Conservation (phyloP, 495 filamentous ascomycete species). For the Aeminium ludgeri region DNA sequence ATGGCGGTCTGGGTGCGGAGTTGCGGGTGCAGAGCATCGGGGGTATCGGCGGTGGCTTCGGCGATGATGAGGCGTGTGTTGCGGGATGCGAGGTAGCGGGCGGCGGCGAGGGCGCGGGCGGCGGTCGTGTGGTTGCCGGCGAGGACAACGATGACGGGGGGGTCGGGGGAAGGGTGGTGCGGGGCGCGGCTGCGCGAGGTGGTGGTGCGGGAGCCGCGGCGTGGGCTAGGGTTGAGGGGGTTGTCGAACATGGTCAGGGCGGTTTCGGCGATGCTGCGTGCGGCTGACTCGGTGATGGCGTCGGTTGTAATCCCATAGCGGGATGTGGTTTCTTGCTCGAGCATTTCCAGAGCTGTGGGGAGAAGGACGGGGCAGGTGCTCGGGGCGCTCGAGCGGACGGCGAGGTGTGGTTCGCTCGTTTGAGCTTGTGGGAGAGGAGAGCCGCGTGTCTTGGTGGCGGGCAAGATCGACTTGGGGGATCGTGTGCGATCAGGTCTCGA, state of each 20-base stretch:
- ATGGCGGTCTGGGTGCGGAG: slow-evolving; percentile 40
- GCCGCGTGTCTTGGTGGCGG: background rate
- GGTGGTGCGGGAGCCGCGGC: slow-evolving; percentile 24
- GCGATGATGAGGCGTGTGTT: slow-evolving; percentile 59
- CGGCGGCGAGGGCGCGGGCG: slow-evolving; percentile 66
- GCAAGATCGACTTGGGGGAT: slow-evolving; percentile 5
- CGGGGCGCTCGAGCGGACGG: slow-evolving; percentile 1
- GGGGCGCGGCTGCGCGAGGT: slow-evolving; percentile 21
- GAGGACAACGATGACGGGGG: slow-evolving; percentile 52
- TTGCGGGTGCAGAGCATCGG: slow-evolving; percentile 10
- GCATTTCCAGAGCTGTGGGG: slow-evolving; percentile 70
- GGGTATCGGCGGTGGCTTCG: slow-evolving; percentile 4
- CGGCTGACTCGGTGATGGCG: slow-evolving; percentile 81
- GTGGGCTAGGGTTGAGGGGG: slow-evolving; percentile 16
- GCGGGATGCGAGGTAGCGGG: slow-evolving; percentile 69
- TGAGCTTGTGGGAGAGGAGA: too few relatives aligned
- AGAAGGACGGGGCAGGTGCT: slow-evolving; percentile 54
- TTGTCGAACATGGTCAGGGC: slow-evolving; percentile 41
- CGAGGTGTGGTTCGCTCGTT: slow-evolving; percentile 2
- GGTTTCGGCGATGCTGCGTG: slow-evolving; percentile 70
- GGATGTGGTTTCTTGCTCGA: slow-evolving; percentile 71
- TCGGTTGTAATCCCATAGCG: slow-evolving; percentile 77
- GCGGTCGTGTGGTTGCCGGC: slow-evolving; percentile 81
- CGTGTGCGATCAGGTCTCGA: slow-evolving; percentile 4
- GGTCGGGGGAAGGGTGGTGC: slow-evolving; percentile 30